Percentiles rank a stretch among this genome's conserved stretches.
phyloP scores from a whole-genome alignment of 2,329 filamentous ascomycete species.

The Aspergillus piperis region DNA sequence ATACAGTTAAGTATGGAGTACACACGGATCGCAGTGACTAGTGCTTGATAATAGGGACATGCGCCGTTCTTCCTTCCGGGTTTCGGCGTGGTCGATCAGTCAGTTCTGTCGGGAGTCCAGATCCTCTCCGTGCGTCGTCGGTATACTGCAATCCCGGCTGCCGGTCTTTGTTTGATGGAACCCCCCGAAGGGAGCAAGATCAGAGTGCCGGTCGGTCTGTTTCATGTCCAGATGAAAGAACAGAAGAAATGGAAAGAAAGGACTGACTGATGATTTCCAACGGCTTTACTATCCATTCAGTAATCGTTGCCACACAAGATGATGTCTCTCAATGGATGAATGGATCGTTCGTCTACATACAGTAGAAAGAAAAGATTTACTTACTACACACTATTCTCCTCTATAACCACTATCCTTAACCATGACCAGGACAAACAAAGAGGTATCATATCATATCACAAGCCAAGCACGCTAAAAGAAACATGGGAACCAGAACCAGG shows the following conservation, averaged over 20 bases:
- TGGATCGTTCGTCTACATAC: background rate
- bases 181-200: background rate
- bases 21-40: background rate
- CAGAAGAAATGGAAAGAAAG: background rate
- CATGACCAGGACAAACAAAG: background rate
- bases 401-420: too few relatives aligned
- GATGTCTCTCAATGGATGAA: background rate
- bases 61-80: background rate
- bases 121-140: slow-evolving; percentile 1
- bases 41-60: too few relatives aligned
- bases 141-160: background rate
- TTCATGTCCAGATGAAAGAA: background rate
- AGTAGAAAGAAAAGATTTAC: background rate
- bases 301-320: background rate
- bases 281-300: background rate
- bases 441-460: background rate
- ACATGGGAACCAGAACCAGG: background rate
- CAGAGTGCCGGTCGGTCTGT: background rate
- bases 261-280: background rate
- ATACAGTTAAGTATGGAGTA: background rate
- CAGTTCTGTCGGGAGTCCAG: background rate
- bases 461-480: background rate
- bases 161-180: background rate
- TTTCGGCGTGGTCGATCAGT: background rate
- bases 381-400: background rate